Evolutionary conservation across 2,329 filamentous ascomycete genomes (phyloP), one percentile per base, ranked within the genome.

Genomic region (Lizonia empirigonia): DNA sequence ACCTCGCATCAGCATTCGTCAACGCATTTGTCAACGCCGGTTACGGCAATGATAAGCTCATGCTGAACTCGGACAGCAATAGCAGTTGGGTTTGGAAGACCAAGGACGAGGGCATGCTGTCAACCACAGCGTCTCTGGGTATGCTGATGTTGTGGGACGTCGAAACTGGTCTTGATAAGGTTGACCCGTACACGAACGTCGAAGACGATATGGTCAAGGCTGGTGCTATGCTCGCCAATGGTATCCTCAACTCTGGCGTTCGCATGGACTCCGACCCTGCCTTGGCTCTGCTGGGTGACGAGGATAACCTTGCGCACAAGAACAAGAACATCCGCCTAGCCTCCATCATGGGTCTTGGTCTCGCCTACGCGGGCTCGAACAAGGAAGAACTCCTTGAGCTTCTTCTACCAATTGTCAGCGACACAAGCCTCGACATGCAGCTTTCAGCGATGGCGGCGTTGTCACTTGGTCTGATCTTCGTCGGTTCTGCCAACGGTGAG

Each of bases 31-130:
- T 94, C 56, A 99, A 99, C 64, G 92, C 94, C 44, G 94, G 94
- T 24, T 99, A 91, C 64, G 90, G 91, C 34, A 89, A 92, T 50
- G 94, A 99, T 75, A 97, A 97, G 81, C 89, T 99, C 85, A 97
- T 99, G 93, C 80, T 97, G 50, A 87, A 91, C 33, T 88, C 94
- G 16, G 87, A 90, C 26, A 76, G 73, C 52, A 95, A 96, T 78
- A 87, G 89, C 64, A 90, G 88, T 58, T 99, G 94, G 93, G 90
- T 99, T 4, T 99, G 91, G 91, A 99, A 97, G 80, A 97, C 95
- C 16, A 99, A 99, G 77, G 91, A 95, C 33, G 92, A 97, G 67
- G 94, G 94, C 58, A 96, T 96, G 91, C 83, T 96, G 76, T 97
- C 94, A 1, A 97, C 93, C 0, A 89, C 95, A 30, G 95, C 95